Conservation (phyloP, 2,329 filamentous ascomycete species). For the Colletotrichum salicis region DNA sequence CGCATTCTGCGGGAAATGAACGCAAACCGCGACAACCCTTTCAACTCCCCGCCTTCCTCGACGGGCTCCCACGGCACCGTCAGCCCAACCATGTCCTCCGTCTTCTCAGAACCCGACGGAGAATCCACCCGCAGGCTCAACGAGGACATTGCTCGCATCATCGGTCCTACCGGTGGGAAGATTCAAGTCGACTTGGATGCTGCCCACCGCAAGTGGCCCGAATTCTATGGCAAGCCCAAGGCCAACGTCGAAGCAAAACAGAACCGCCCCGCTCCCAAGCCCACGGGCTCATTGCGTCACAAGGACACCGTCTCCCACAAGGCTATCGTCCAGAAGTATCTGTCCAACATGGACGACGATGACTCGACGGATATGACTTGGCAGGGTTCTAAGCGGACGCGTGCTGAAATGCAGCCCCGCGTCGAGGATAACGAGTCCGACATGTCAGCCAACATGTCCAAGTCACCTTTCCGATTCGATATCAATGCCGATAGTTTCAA, state of each 20-base stretch:
- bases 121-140: constrained; percentile 64
- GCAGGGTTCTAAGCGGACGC: constrained; percentile 52
- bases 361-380: constrained; percentile 56
- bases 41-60: constrained; percentile 68
- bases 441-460: constrained; percentile 56
- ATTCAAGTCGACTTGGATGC: constrained; percentile 56
- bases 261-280: constrained; percentile 4
- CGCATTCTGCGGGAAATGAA: constrained; percentile 64
- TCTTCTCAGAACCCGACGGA: constrained; percentile 64
- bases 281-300: constrained; percentile 39
- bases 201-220: constrained; percentile 63
- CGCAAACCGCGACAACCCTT: constrained; percentile 64
- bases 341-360: constrained; percentile 52
- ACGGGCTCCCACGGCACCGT: constrained; percentile 68
- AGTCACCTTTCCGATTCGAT: constrained; percentile 46
- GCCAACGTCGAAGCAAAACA: constrained; percentile 24
- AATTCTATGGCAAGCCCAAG: constrained; percentile 58
- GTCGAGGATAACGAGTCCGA: constrained; percentile 65
- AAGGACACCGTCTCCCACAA: constrained; percentile 60
- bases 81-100: constrained; percentile 62
- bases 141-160: constrained; percentile 58
- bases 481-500: constrained; percentile 40
- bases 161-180: constrained; percentile 48
- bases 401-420: constrained; percentile 64
- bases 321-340: constrained; percentile 33